phyloP scores from a whole-genome alignment of 2,329 filamentous ascomycete species.

The Niveomyces coronatus region DNA sequence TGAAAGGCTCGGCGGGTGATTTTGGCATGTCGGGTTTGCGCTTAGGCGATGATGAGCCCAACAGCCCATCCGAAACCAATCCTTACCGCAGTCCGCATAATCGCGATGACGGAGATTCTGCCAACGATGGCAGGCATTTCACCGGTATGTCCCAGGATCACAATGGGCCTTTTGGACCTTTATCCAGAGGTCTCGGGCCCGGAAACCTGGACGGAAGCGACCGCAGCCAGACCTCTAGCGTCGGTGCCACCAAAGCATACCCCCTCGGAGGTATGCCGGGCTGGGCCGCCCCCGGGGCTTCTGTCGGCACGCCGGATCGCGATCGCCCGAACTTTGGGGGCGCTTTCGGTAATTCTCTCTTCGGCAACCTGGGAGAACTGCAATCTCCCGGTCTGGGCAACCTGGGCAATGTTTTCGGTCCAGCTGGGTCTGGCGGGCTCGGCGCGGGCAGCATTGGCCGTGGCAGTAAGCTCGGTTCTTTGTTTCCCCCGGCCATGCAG shows the following conservation, averaged over 20 bases:
- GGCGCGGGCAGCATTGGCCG: conserved; percentile 60
- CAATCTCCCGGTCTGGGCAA: conserved; percentile 64
- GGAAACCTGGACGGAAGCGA: conserved; percentile 63
- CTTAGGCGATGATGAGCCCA: conserved; percentile 54
- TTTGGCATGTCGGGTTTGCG: conserved; percentile 53
- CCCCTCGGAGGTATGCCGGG: conserved; percentile 52
- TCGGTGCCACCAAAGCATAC: conserved; percentile 68
- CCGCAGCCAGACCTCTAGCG: conserved; percentile 86
- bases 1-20: conserved; percentile 44
- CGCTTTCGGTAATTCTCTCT: conserved; percentile 70
- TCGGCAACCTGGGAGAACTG: conserved; percentile 66
- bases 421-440: conserved; percentile 42
- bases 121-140: conserved; percentile 35
- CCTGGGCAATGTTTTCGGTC: conserved; percentile 60
- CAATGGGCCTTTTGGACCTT: conserved; percentile 40
- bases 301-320: conserved; percentile 57
- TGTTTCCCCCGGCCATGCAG: conserved; percentile 86
- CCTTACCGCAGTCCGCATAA: conserved; percentile 84
- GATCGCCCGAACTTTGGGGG: conserved; percentile 45
- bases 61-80: conserved; percentile 91
- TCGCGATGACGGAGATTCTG: conserved; percentile 49
- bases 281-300: conserved; percentile 47
- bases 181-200: conserved; percentile 40
- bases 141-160: conserved; percentile 31
- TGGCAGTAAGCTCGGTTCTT: conserved; percentile 70